Conservation (phyloP, 2,329 filamentous ascomycete genomes). For the Zymoseptoria brevis region DNA sequence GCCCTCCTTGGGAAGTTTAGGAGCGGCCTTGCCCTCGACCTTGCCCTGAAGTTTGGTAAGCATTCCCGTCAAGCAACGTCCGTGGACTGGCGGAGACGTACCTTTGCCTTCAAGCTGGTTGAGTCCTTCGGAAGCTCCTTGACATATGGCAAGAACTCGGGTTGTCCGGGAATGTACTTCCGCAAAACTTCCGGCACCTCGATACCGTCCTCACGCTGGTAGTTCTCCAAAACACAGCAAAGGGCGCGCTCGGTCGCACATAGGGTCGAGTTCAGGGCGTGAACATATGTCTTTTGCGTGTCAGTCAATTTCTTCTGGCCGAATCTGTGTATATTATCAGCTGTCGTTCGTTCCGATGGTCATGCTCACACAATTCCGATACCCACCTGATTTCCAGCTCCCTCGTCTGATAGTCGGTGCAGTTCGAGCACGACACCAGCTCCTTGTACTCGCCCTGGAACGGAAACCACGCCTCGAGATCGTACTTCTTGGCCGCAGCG, state of each 20-base stretch:
- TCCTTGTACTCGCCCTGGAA: constrained; percentile 98
- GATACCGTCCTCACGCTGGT: constrained; percentile 81
- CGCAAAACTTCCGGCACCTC: constrained; percentile 73
- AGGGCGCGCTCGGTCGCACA: constrained; percentile 87
- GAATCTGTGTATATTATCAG: constrained; percentile 37
- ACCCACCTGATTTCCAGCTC: constrained; percentile 72
- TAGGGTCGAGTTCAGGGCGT: constrained; percentile 82
- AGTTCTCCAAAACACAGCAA: constrained; percentile 95
- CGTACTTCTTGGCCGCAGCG: constrained; percentile 82
- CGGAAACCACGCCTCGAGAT: constrained; percentile 93
- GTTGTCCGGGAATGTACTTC: constrained; percentile 83
- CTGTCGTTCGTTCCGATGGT: background rate
- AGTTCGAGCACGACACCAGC: constrained; percentile 94
- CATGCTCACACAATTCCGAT: background rate
- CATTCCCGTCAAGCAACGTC: background rate
- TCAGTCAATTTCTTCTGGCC: constrained; percentile 81
- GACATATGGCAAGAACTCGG: constrained; percentile 80
- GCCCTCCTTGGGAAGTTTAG: constrained; percentile 24
- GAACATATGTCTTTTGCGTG: constrained; percentile 85
- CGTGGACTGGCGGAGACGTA: background rate
- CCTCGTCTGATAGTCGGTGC: constrained; percentile 92
- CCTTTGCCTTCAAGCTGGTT: constrained; percentile 50
- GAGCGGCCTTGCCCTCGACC: constrained; percentile 15
- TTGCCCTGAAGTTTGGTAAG: background rate
- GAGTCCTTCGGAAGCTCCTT: constrained; percentile 77